phyloP scores from a whole-genome alignment of 176 grass and related monocot species.

The Paspalum notatum region DNA sequence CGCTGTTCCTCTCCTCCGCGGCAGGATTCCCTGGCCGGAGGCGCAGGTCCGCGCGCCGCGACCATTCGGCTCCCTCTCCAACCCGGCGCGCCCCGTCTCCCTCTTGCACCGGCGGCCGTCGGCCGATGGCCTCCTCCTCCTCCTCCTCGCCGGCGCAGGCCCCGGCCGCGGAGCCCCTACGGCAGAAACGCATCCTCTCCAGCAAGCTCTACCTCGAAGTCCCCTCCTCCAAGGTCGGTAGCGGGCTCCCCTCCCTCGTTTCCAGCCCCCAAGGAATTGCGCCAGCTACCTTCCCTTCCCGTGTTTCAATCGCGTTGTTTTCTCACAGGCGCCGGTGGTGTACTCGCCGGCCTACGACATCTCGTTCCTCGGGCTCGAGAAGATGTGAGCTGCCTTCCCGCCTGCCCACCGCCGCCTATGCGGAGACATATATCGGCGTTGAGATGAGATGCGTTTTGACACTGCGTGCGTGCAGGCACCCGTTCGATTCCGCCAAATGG shows the following conservation, averaged over 20 bases:
- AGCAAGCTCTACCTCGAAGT: conserved; percentile 97
- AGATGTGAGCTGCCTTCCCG: conserved; percentile 60
- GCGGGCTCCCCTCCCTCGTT: not conserved
- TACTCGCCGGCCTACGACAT: conserved; percentile 87
- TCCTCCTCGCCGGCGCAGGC: not conserved
- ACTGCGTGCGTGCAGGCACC: conserved; percentile 57
- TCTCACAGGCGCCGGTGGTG: conserved; percentile 64
- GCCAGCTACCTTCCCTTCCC: not conserved
- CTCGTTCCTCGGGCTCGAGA: conserved; percentile 87
- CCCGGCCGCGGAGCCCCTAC: conserved; percentile 41
- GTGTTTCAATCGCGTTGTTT: not conserved
- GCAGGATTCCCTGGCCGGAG: not conserved
- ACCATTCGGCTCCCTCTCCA: not conserved
- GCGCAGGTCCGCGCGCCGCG: not conserved
- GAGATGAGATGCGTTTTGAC: conserved; percentile 3
- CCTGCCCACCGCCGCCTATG: not conserved
- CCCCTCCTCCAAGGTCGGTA: conserved; percentile 68
- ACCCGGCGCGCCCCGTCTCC: not conserved
- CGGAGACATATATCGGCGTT: not conserved
- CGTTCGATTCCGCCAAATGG: conserved; percentile 98
- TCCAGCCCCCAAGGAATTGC: not conserved
- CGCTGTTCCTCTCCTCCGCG: not conserved
- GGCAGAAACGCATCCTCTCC: conserved; percentile 73
- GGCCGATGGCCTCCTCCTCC: conserved; percentile 59
- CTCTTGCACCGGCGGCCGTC: not conserved